These are phyloP conservation scores for Yamadazyma mexicana DNA, from an alignment of 1,139 yeast species.

Conservation along the genomic window DNA sequence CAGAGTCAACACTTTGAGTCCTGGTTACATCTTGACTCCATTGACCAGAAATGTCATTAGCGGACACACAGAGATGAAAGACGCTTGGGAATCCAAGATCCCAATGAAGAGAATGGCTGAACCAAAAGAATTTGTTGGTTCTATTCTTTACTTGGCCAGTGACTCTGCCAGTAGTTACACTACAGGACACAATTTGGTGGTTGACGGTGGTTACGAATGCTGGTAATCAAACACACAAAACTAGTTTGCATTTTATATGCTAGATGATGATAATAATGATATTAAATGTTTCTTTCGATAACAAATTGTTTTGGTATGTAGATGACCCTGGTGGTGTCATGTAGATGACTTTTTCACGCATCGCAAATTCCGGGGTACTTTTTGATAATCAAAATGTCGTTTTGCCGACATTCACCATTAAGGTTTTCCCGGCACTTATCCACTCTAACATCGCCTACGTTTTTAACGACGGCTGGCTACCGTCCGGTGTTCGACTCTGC, in stretches of 20 bases:
- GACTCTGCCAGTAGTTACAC: slow-evolving; percentile 47
- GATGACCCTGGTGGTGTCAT: not conserved
- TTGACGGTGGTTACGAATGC: slow-evolving; percentile 50
- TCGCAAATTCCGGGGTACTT: slow-evolving; percentile 2
- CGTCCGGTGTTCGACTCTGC: too few relatives aligned
- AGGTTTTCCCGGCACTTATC: not conserved
- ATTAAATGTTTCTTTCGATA: not conserved
- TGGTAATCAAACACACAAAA: slow-evolving; percentile 21
- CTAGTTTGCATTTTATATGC: not conserved
- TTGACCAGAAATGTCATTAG: slow-evolving; percentile 48
- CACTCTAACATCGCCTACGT: too few relatives aligned
- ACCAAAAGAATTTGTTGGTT: slow-evolving; percentile 51
- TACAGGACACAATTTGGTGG: slow-evolving; percentile 52
- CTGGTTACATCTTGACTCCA: slow-evolving; percentile 51
- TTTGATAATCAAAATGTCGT: too few relatives aligned
- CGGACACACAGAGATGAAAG: slow-evolving; percentile 48
- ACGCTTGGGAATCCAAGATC: slow-evolving; percentile 48
- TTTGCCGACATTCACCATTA: too few relatives aligned
- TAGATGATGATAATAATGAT: slow-evolving; percentile 4
- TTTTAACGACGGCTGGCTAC: too few relatives aligned
- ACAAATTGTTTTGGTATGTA: too few relatives aligned
- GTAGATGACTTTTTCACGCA: not conserved
- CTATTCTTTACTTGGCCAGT: slow-evolving; percentile 48
- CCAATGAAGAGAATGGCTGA: slow-evolving; percentile 55
- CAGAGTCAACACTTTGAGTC: slow-evolving; percentile 48